Evolutionary conservation across 2,329 filamentous ascomycete genomes (phyloP).

Genomic region (Berkeleyomyces basicola): DNA sequence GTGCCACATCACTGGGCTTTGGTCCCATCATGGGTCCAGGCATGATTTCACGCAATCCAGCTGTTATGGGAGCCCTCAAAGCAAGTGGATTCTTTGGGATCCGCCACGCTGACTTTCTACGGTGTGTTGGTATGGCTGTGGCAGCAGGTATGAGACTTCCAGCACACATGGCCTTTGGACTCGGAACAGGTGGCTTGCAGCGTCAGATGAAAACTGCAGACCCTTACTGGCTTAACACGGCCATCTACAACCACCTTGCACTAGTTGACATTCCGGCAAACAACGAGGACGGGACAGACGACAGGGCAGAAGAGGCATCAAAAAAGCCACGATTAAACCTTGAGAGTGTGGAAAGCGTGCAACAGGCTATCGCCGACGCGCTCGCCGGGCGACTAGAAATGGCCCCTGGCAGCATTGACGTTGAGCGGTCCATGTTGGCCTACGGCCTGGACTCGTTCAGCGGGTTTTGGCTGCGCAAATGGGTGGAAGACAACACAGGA

Average conservation of each 20-base stretch:
- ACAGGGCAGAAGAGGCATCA: constrained; percentile 15
- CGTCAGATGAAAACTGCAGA: constrained; percentile 34
- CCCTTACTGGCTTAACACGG: constrained; percentile 36
- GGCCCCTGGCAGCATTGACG: constrained; percentile 28
- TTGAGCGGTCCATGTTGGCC: constrained; percentile 23
- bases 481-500: constrained; percentile 29
- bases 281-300: neutral
- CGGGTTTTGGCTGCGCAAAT: constrained; percentile 35
- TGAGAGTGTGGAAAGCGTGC: constrained; percentile 20
- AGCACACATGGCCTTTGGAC: constrained; percentile 33
- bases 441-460: constrained; percentile 38
- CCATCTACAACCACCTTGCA: constrained; percentile 32
- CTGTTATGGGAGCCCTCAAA: constrained; percentile 30
- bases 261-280: constrained; percentile 25
- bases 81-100: constrained; percentile 38
- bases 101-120: constrained; percentile 32
- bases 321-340: constrained; percentile 13
- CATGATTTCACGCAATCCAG: constrained; percentile 35
- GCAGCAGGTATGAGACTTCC: constrained; percentile 22
- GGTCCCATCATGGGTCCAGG: constrained; percentile 37
- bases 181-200: constrained; percentile 37
- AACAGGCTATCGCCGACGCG: constrained; percentile 19
- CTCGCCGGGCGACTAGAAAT: constrained; percentile 26
- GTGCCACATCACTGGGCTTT: constrained; percentile 34
- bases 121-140: constrained; percentile 31